A percentile compares a stretch with the other conserved stretches of the same genome.
Conservation (phyloP, 2,329 filamentous ascomycete genomes). For the Rachicladosporium sp. region DNA sequence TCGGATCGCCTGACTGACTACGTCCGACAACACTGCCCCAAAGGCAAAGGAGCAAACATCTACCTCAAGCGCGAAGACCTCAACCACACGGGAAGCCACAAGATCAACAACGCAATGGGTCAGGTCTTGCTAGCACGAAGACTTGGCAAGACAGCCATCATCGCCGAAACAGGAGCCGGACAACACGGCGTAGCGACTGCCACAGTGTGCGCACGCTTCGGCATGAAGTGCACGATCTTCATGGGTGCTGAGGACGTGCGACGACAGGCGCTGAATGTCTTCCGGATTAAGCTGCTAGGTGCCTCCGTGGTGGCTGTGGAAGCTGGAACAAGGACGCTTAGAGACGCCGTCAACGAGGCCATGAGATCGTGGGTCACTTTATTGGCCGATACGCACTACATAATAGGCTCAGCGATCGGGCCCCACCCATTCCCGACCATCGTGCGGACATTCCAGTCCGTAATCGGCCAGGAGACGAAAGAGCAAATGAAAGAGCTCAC, state of each 20-base stretch:
- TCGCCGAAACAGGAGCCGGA: conserved; percentile 92
- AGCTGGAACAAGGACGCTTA: conserved; percentile 59
- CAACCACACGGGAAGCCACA: conserved; percentile 96
- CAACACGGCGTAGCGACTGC: conserved; percentile 97
- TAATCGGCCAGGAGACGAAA: conserved; percentile 93
- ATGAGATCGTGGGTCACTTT: conserved; percentile 87
- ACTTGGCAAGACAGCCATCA: conserved; percentile 91
- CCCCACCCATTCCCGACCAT: conserved; percentile 97
- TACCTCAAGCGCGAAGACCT: conserved; percentile 97
- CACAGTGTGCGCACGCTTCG: conserved; percentile 94
- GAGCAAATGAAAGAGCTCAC: conserved; percentile 73
- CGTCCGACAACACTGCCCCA: conserved; percentile 14
- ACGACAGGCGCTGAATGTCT: conserved; percentile 91
- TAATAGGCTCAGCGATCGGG: conserved; percentile 93
- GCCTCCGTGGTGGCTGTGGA: conserved; percentile 89
- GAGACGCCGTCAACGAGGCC: conserved; percentile 78
- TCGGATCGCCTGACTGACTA: conserved; percentile 73
- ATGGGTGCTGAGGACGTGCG: conserved; percentile 98
- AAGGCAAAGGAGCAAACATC: conserved; percentile 81
- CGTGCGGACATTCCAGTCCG: conserved; percentile 91
- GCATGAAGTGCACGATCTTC: conserved; percentile 94
- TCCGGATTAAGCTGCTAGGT: conserved; percentile 93
- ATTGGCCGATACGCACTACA: conserved; percentile 91
- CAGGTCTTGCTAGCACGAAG: conserved; percentile 78
- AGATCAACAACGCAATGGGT: conserved; percentile 97